Base-by-base conservation (phyloP, 2,329 filamentous ascomycete species). In the Allantophomopsis lycopodina region DNA sequence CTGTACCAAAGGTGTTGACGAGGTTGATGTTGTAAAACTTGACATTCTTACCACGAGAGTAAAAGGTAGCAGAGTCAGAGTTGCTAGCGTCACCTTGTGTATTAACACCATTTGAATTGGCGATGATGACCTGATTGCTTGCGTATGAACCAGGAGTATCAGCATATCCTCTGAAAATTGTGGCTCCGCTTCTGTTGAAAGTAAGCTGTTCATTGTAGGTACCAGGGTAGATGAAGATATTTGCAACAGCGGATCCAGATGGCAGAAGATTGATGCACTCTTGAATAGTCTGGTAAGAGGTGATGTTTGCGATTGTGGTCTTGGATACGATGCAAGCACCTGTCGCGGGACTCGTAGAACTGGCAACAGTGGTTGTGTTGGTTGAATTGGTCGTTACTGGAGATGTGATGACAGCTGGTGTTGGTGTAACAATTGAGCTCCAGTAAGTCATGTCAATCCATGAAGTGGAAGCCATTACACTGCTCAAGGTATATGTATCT, bases 1-100 rank as follows among this genome's bases (percentile, higher is more conserved):
- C 66, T 32, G 59, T 38, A 6, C 68, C 69, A 39, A 63, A 58
- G 13, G 63, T 58, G 42, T 73, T 73, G 37, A 61, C 63, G 3
- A 74, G 58, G 51, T 76, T 74, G 59, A 77, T 62, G 51, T 76
- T 76, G 60, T 76, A 76, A 41, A 56, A 62, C 48, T 60, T 62
- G 41, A 62, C 58, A 48, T 61, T 59, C 39, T 62, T 62, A 8
- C 59, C 59, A 1, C 52, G 61, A 3, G 54, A 55, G 39, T 61
- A 61, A 3, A 62, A 56, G 10, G 60, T 62, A 8, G 60, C 60
- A 12, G 54, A 51, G 39, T 63, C 58, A 7, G 56, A 56, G 40
- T 62, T 53, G 34, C 54, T 57, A 18, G 53, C 52, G 37, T 53
- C 48, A 12, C 53, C 53, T 39, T 60, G 55, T 1, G 60, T 62